Evolutionary conservation across 345 rosid species (phyloP), one percentile per base, ranked within the genome.

Genomic region (Erodium maritimum): DNA sequence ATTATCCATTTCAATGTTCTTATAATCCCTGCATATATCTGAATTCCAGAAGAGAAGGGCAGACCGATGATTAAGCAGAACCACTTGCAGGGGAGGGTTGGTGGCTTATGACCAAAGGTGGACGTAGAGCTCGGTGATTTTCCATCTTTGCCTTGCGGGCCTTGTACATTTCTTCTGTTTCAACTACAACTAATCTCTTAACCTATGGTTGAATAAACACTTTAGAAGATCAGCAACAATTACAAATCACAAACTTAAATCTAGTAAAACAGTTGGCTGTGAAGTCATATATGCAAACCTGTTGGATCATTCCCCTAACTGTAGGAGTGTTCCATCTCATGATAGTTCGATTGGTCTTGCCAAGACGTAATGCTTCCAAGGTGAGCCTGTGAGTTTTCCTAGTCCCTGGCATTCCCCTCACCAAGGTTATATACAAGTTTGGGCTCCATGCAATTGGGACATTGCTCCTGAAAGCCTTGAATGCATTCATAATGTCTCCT

Each of bases 341-440:
- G 34, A 87, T 86, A 55, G 91, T 87, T 25, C 84, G 82, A 73
- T 81, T 86, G 70, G 87, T 79, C 75, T 82, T 82, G 42, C 81
- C 58, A 11, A 87, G 86, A 22, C 80, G 81, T 72, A 85, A 69
- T 18, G 89, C 95, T 59, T 87, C 95, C 29, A 87, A 71, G 17
- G 89, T 87, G 65, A 89, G 85, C 66, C 90, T 79, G 68, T 87
- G 95, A 55, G 78, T 85, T 77, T 77, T 82, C 72, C 91, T 82
- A 1, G 91, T 87, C 42, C 95, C 95, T 0, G 95, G 95, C 57
- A 85, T 79, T 65, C 91, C 95, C 60, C 91, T 82, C 57, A 82
- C 95, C 60, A 82, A 75, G 55, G 89, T 87, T 67, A 87, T 76
- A 60, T 79, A 87, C 34, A 87, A 73, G 50, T 79, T 78, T 37